These are phyloP conservation scores for Pneumocystis sp. DNA, from an alignment of 1,139 yeast genomes.

Conservation along the genomic window DNA sequence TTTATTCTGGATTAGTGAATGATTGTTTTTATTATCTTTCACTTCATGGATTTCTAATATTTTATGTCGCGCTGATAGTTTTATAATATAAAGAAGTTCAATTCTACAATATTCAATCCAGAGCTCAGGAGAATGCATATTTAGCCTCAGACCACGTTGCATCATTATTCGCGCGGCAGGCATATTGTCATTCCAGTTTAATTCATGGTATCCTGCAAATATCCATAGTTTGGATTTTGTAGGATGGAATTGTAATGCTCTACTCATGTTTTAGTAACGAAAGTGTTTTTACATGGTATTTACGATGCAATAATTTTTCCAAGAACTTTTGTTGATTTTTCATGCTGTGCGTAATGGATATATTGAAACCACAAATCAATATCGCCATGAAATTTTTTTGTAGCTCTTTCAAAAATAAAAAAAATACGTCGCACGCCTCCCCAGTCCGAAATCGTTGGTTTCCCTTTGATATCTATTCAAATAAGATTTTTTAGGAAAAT, in stretches of 20 bases:
- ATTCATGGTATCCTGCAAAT: constrained; percentile 86
- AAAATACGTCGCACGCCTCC: constrained; percentile 71
- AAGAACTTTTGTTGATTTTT: constrained; percentile 65
- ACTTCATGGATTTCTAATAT: constrained; percentile 39
- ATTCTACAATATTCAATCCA: constrained; percentile 83
- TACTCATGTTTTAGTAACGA: not conserved
- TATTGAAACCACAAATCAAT: constrained; percentile 66
- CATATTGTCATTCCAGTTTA: constrained; percentile 75
- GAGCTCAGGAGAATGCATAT: constrained; percentile 52
- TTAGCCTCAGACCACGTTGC: constrained; percentile 74
- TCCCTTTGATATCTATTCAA: constrained; percentile 23
- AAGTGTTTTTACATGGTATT: not conserved
- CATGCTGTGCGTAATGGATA: constrained; percentile 54
- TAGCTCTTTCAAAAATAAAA: constrained; percentile 73
- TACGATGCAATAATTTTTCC: constrained; percentile 56
- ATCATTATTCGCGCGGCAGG: constrained; percentile 76
- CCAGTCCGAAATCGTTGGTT: constrained; percentile 62
- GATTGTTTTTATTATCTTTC: not conserved
- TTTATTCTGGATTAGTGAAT: not conserved
- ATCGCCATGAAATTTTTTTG: constrained; percentile 65
- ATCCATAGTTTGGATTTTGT: constrained; percentile 83
- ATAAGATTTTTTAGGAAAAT: not conserved
- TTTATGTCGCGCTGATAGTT: constrained; percentile 67
- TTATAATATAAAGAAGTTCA: constrained; percentile 73
- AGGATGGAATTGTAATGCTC: constrained; percentile 77